Evolutionary conservation across 108 stramenopile species (phyloP).

Genomic region (Nitzschia palea): DNA sequence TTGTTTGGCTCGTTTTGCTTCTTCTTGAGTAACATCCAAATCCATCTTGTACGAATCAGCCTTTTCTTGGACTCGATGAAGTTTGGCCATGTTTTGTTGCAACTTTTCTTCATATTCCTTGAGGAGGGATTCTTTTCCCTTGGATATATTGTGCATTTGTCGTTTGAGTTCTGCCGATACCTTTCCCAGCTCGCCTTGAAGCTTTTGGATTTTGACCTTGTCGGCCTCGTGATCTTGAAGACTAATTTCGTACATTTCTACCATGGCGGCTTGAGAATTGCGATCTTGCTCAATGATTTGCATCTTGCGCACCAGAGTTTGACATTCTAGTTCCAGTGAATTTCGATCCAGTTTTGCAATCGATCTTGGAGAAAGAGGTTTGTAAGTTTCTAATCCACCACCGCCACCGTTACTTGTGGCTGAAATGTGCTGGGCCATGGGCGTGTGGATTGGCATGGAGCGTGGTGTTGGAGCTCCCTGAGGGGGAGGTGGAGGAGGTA

Average conservation of each 20-base stretch:
- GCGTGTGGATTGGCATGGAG: not conserved
- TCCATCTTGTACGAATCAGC: constrained; percentile 38
- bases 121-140: constrained; percentile 27
- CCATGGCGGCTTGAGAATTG: constrained; percentile 27
- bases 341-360: constrained; percentile 50
- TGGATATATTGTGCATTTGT: constrained; percentile 30
- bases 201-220: constrained; percentile 27
- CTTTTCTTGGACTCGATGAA: constrained; percentile 30
- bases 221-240: constrained; percentile 45
- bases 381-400: constrained; percentile 30
- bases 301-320: constrained; percentile 44
- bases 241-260: constrained; percentile 47
- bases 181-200: constrained; percentile 30
- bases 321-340: constrained; percentile 52
- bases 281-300: constrained; percentile 47
- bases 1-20: constrained; percentile 15
- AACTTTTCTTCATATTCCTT: constrained; percentile 38
- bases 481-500: constrained; percentile 26
- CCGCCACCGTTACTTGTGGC: not conserved
- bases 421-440: not conserved
- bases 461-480: not conserved
- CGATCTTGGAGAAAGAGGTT: constrained; percentile 40
- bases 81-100: constrained; percentile 22
- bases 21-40: constrained; percentile 13
- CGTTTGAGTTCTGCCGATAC: constrained; percentile 34